phyloP scores from a whole-genome alignment of 1,284 basidiomycete species.

The Rhodotorula glutinis region DNA sequence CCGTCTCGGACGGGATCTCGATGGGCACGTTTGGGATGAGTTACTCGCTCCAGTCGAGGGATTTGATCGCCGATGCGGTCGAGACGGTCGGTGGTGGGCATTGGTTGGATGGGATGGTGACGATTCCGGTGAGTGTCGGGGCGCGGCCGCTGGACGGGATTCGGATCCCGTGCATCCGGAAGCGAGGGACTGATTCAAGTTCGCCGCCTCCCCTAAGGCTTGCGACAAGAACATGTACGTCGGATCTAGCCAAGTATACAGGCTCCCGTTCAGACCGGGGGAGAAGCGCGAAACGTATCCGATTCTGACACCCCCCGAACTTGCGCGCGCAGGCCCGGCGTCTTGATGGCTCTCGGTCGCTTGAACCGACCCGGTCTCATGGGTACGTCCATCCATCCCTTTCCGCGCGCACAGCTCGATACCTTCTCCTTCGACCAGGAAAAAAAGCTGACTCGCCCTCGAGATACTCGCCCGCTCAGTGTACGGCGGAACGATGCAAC shows the following conservation, averaged over 20 bases:
- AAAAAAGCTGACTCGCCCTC: too few species aligned
- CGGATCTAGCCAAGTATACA: too few species aligned
- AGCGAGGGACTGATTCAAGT: too few species aligned
- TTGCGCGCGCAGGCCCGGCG: constrained; percentile 60
- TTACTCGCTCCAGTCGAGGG: constrained; percentile 82
- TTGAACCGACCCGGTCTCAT: constrained; percentile 86
- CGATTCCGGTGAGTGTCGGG: constrained; percentile 77
- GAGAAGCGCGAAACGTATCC: too few species aligned
- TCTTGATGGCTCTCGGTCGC: constrained; percentile 82
- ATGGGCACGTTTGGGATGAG: constrained; percentile 70
- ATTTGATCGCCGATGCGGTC: constrained; percentile 85
- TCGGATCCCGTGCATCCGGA: too few species aligned
- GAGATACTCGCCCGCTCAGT: too few species aligned
- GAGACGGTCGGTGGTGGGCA: constrained; percentile 94
- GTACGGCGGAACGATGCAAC: constrained; percentile 89
- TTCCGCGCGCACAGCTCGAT: too few species aligned
- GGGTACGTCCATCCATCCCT: constrained; percentile 50
- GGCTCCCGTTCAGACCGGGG: too few species aligned
- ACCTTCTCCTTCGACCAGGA: too few species aligned
- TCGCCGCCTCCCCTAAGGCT: too few species aligned
- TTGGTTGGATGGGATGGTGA: constrained; percentile 97
- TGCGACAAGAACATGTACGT: constrained; percentile 77
- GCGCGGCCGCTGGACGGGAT: too few species aligned
- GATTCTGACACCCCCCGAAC: constrained; percentile 43
- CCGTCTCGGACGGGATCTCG: constrained; percentile 95